Percentiles rank a stretch among this genome's conserved stretches.
Evolutionary conservation across 73 alveolate genomes (phyloP).

Genomic region (Stentor coeruleus): DNA sequence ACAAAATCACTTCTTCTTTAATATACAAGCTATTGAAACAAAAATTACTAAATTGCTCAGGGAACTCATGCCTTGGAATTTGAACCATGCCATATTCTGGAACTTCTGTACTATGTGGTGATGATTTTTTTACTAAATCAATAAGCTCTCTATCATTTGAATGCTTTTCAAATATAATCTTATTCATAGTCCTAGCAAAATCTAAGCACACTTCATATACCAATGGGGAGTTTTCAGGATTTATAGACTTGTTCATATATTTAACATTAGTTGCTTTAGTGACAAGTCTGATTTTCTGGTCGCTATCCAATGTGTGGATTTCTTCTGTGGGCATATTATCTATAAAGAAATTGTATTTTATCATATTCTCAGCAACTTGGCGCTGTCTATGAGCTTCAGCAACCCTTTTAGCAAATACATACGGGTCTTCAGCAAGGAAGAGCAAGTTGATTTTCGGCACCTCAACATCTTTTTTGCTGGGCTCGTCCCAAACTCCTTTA

Average conservation of each 20-base stretch:
- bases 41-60: constrained; percentile 81
- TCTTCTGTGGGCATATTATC: constrained; percentile 89
- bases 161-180: constrained; percentile 89
- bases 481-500: constrained; percentile 30
- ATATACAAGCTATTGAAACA: constrained; percentile 79
- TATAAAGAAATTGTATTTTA: constrained; percentile 81
- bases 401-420: constrained; percentile 81
- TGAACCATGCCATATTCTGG: constrained; percentile 73
- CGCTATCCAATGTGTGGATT: constrained; percentile 74
- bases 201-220: constrained; percentile 74
- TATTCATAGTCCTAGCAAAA: constrained; percentile 95
- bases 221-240: constrained; percentile 61
- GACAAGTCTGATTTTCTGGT: constrained; percentile 66
- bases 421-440: constrained; percentile 90
- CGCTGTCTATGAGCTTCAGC: constrained; percentile 89
- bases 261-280: constrained; percentile 34
- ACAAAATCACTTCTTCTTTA: constrained; percentile 72
- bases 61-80: constrained; percentile 72
- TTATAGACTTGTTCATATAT: constrained; percentile 78
- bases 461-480: constrained; percentile 44
- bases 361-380: constrained; percentile 83
- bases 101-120: constrained; percentile 60
- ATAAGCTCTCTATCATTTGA: constrained; percentile 55
- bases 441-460: constrained; percentile 52
- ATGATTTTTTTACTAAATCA: constrained; percentile 48